Evolutionary conservation across 2,329 filamentous ascomycete genomes (phyloP).

Genomic region (Exophiala bonariae): DNA sequence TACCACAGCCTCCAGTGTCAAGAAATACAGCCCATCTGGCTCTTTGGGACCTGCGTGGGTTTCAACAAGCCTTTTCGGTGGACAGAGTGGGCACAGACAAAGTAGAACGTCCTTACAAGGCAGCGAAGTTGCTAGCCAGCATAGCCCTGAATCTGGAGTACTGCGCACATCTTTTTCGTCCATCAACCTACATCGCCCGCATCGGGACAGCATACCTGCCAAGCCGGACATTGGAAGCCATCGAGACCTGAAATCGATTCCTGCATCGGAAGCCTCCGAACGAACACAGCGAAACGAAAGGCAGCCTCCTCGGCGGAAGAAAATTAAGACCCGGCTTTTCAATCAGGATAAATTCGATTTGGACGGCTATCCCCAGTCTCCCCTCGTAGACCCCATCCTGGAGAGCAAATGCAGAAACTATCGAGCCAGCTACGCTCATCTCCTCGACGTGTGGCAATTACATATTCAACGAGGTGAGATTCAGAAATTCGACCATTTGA

Average conservation of each 20-base stretch:
- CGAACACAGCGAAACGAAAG: conserved; percentile 15
- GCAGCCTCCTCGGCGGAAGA: conserved; percentile 31
- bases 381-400: conserved; percentile 52
- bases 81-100: conserved; percentile 10
- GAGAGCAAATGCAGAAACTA: conserved; percentile 53
- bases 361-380: conserved; percentile 46
- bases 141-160: conserved; percentile 12
- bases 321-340: conserved; percentile 53
- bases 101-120: conserved; percentile 18
- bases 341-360: conserved; percentile 54
- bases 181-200: conserved; percentile 8
- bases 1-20: conserved; percentile 17
- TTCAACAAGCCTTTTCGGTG: conserved; percentile 17
- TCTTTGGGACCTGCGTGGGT: conserved; percentile 23
- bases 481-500: conserved; percentile 53
- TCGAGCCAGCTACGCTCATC: conserved; percentile 57
- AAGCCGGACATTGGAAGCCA: conserved; percentile 8
- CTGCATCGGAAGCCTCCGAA: conserved; percentile 33
- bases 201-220: conserved; percentile 12
- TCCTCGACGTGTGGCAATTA: conserved; percentile 60
- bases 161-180: conserved; percentile 16
- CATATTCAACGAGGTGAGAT: conserved; percentile 57
- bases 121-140: conserved; percentile 18
- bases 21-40: conserved; percentile 26
- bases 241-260: conserved; percentile 35